phyloP scores from a whole-genome alignment of 1,284 basidiomycete genomes.

The Ustanciosporium gigantosporum region DNA sequence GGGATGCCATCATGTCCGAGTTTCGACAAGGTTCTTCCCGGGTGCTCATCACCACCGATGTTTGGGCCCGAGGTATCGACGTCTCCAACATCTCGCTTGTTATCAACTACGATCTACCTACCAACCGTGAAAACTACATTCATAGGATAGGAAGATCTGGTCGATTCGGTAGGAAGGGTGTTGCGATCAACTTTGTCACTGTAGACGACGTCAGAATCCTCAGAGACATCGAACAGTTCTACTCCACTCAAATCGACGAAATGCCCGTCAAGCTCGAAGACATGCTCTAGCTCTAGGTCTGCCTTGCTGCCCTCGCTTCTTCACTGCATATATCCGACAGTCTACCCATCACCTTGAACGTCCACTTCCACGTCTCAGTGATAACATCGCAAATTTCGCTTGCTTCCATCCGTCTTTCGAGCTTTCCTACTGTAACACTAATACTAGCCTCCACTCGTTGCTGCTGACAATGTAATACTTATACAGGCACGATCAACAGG shows the following conservation, averaged over 20 bases:
- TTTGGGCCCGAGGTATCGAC: slow-evolving; percentile 98
- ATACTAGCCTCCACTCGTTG: too few species aligned
- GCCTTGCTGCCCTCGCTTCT: neutral
- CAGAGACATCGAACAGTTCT: slow-evolving; percentile 58
- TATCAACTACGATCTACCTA: slow-evolving; percentile 93
- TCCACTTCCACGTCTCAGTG: too few species aligned
- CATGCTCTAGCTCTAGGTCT: slow-evolving; percentile 32
- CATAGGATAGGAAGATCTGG: slow-evolving; percentile 95
- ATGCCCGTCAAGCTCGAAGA: slow-evolving; percentile 61
- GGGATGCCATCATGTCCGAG: slow-evolving; percentile 98
- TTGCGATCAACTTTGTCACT: slow-evolving; percentile 66
- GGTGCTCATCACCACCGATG: slow-evolving; percentile 68
- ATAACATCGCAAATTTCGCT: too few species aligned
- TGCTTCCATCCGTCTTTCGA: too few species aligned
- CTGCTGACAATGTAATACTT: too few species aligned
- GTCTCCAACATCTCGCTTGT: slow-evolving; percentile 97
- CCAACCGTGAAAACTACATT: slow-evolving; percentile 82
- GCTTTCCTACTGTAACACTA: too few species aligned
- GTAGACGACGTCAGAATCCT: slow-evolving; percentile 67
- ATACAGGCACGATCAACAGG: too few species aligned
- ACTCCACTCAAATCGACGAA: slow-evolving; percentile 58
- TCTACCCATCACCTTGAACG: too few species aligned
- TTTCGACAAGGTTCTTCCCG: slow-evolving; percentile 81
- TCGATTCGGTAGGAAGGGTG: slow-evolving; percentile 91
- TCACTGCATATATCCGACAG: neutral